Evolutionary conservation across 306 rosid genomes (phyloP), one percentile per base, ranked within the genome.

Genomic region (Prunus mira): DNA sequence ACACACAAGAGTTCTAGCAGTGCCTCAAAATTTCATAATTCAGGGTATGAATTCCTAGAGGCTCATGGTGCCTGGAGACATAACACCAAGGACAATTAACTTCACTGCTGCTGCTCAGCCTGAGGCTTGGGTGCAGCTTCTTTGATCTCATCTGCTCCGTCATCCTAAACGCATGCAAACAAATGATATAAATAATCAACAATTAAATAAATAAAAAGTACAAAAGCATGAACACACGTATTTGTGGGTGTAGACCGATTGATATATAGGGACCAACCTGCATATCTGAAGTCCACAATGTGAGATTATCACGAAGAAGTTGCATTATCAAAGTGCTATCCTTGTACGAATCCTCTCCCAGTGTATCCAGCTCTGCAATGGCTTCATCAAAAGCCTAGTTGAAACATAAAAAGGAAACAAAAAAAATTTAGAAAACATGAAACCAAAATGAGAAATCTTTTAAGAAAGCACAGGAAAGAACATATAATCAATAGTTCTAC

Each of bases 241-340:
- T 61, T 11, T 25, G 12, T 74, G 10, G 19, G 28, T 41, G 57
- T 12, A 8, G 55, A 43, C 32, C 0, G 15, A 24, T 3, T 20
- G 17, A 34, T 4, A 15, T 6, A 47, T 22, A 4, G 34, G 20
- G 57, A 19, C 54, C 4, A n/a, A 78, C 82, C 82, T 78, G 77
- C 77, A 78, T 71, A 52, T 78, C 82, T 3, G 84, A 75, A 69
- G 81, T 83, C 87, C 84, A 83, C 78, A 83, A 67, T 71, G 87
- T 79, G 78, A 83, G 83, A 65, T 83, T 83, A 77, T 83, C 86
- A 46, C 86, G 75, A 49, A 83, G 76, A 49, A 83, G 87, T 56
- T 79, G 87, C 87, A 83, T 83, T 75, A 83, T 83, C 68, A 83
- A 67, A 57, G 86, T 83, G 74, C 84, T 83, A 50, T 83, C 87